phyloP scores from a whole-genome alignment of 2,329 filamentous ascomycete genomes.

The Westerdykella sp. region DNA sequence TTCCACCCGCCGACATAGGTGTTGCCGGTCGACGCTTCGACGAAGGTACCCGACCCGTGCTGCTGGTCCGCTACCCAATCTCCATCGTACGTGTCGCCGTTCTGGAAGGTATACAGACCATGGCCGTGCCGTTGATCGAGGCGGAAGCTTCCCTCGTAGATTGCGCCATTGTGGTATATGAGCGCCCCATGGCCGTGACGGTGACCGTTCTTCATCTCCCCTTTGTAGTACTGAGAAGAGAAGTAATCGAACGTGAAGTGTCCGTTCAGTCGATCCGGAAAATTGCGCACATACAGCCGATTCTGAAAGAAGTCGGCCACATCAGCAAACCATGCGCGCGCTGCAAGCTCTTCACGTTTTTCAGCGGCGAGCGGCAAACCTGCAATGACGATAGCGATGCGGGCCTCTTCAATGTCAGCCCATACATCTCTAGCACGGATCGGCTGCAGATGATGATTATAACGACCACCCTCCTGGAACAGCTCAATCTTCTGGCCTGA shows the following conservation, averaged over 20 bases:
- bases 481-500: conserved; percentile 41
- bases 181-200: conserved; percentile 51
- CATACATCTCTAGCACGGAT: conserved; percentile 18
- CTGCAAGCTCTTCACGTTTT: conserved; percentile 24
- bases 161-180: conserved; percentile 50
- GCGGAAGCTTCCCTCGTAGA: conserved; percentile 51
- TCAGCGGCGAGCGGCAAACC: conserved; percentile 21
- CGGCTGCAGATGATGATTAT: conserved; percentile 16
- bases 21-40: conserved; percentile 53
- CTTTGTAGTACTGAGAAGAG: conserved; percentile 52
- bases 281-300: conserved; percentile 36
- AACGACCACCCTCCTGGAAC: conserved; percentile 41
- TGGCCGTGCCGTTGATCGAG: conserved; percentile 50
- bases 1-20: conserved; percentile 57
- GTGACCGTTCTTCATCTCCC: conserved; percentile 42
- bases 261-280: conserved; percentile 40
- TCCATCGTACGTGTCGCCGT: conserved; percentile 57
- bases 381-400: conserved; percentile 26
- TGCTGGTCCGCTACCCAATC: conserved; percentile 59
- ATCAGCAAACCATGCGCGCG: conserved; percentile 31
- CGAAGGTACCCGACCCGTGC: conserved; percentile 53
- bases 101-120: conserved; percentile 54
- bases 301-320: conserved; percentile 41
- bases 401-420: not conserved
- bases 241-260: conserved; percentile 50